Evolutionary conservation across 2,329 filamentous ascomycete genomes (phyloP).

Genomic region (Arachnopeziza araneosa): DNA sequence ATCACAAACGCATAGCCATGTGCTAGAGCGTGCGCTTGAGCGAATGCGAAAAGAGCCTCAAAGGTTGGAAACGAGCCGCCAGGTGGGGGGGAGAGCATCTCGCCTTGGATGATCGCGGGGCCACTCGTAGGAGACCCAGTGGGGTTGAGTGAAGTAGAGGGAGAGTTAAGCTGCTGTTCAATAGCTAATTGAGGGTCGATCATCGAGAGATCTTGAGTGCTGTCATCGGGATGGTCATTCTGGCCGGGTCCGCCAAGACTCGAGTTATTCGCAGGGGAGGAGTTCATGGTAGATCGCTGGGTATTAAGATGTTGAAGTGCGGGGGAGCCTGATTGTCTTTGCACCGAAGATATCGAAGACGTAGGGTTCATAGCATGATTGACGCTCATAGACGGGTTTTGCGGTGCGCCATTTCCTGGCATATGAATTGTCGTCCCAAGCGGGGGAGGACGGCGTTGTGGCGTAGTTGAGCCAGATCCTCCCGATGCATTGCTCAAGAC

Average conservation of each 20-base stretch:
- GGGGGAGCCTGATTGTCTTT: slow-evolving; percentile 28
- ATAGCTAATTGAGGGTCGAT: slow-evolving; percentile 31
- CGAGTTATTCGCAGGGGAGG: slow-evolving; percentile 22
- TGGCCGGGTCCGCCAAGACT: slow-evolving; percentile 19
- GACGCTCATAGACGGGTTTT: slow-evolving; percentile 26
- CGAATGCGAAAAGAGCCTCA: slow-evolving; percentile 59
- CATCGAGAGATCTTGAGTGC: slow-evolving; percentile 28
- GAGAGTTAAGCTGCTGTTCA: slow-evolving; percentile 24
- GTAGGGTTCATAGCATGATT: slow-evolving; percentile 28
- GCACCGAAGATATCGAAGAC: slow-evolving; percentile 18
- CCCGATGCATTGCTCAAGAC: slow-evolving; percentile 25
- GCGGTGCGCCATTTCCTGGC: slow-evolving; percentile 22
- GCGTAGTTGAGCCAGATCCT: slow-evolving; percentile 21
- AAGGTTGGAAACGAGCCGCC: slow-evolving; percentile 60
- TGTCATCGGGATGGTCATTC: slow-evolving; percentile 20
- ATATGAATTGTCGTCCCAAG: slow-evolving; percentile 30
- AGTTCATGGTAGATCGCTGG: slow-evolving; percentile 20
- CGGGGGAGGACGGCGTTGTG: slow-evolving; percentile 28
- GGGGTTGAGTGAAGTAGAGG: slow-evolving; percentile 2
- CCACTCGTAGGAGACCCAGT: background rate
- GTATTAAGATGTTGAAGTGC: slow-evolving; percentile 19
- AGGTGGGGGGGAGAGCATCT: slow-evolving; percentile 41
- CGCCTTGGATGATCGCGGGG: slow-evolving; percentile 21
- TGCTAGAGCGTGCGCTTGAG: slow-evolving; percentile 59
- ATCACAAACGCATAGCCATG: slow-evolving; percentile 65